phyloP scores from a whole-genome alignment of 2,329 filamentous ascomycete species.

The Lasiodiplodia sp. region DNA sequence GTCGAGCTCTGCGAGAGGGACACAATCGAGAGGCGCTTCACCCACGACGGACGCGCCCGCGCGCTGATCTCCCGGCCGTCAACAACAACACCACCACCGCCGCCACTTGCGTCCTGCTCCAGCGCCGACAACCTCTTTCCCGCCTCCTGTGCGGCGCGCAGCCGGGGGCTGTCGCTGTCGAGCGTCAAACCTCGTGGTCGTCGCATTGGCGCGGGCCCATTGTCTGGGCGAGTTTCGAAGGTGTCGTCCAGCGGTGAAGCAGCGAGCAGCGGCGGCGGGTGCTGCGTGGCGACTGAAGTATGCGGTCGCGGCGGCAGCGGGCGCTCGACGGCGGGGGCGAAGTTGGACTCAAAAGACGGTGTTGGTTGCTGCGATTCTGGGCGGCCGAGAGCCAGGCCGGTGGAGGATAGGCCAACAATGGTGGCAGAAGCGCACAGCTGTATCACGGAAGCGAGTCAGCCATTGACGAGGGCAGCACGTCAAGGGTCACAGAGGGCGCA shows the following conservation, averaged over 20 bases:
- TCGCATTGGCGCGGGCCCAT: slow-evolving; percentile 24
- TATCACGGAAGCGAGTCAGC: slow-evolving; percentile 47
- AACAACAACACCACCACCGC: slow-evolving; percentile 33
- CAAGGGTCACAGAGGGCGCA: slow-evolving; percentile 9
- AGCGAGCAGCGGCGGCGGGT: neutral
- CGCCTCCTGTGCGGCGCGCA: slow-evolving; percentile 35
- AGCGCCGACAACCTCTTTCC: slow-evolving; percentile 11
- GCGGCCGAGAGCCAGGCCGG: slow-evolving; percentile 65
- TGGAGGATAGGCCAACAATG: slow-evolving; percentile 64
- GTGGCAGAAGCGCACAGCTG: slow-evolving; percentile 71
- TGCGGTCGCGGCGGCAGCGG: slow-evolving; percentile 21
- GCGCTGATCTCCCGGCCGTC: slow-evolving; percentile 36
- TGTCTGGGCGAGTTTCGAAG: slow-evolving; percentile 18
- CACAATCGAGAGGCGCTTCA: slow-evolving; percentile 72
- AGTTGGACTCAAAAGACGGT: slow-evolving; percentile 11
- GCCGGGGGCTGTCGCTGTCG: slow-evolving; percentile 36
- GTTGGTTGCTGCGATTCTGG: slow-evolving; percentile 46
- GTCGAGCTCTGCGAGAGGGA: slow-evolving; percentile 71
- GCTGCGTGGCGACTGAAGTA: slow-evolving; percentile 15
- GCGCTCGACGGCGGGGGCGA: neutral
- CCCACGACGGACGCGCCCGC: slow-evolving; percentile 68
- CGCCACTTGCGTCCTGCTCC: slow-evolving; percentile 18
- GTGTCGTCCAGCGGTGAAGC: slow-evolving; percentile 24
- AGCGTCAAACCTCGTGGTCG: slow-evolving; percentile 42
- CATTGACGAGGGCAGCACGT: slow-evolving; percentile 37